These are phyloP conservation scores for Draba incana DNA, from an alignment of 345 rosid species.

Conservation along the genomic window DNA sequence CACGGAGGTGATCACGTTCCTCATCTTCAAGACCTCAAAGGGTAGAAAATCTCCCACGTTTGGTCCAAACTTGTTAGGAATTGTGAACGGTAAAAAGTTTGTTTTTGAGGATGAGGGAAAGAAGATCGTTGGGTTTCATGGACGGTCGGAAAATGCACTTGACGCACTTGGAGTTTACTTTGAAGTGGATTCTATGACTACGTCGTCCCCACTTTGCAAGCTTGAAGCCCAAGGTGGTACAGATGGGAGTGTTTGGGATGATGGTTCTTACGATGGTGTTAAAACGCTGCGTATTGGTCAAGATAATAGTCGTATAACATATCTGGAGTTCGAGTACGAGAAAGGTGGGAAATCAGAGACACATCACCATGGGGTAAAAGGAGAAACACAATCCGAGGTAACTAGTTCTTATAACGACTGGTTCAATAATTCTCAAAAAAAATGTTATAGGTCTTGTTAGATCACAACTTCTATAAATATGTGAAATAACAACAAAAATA, in stretches of 20 bases:
- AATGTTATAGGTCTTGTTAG: background rate
- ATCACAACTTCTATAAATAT: background rate
- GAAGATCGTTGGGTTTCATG: slow-evolving; percentile 36
- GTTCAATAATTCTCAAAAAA: slow-evolving; percentile 2
- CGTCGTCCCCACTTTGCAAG: slow-evolving; percentile 25
- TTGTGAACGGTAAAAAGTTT: slow-evolving; percentile 25
- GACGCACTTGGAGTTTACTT: slow-evolving; percentile 38
- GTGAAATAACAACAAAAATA: background rate
- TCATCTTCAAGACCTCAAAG: slow-evolving; percentile 34
- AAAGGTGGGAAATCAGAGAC: background rate
- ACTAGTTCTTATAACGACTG: background rate
- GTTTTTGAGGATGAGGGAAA: slow-evolving; percentile 16
- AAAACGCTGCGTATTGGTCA: slow-evolving; percentile 20
- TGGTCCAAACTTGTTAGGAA: slow-evolving; percentile 31
- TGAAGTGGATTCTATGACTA: background rate
- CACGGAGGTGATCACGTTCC: slow-evolving; percentile 31
- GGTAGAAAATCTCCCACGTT: slow-evolving; percentile 28
- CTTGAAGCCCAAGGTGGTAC: slow-evolving; percentile 33
- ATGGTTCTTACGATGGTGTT: slow-evolving; percentile 20
- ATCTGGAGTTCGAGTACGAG: slow-evolving; percentile 31
- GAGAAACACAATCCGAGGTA: slow-evolving; percentile 28
- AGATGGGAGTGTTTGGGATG: slow-evolving; percentile 33
- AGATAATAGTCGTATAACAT: slow-evolving; percentile 33
- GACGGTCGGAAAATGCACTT: slow-evolving; percentile 17
- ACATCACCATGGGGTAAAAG: slow-evolving; percentile 27